Evolutionary conservation across 139 green algal genomes (phyloP).

Genomic region (Coelastrella sp.): DNA sequence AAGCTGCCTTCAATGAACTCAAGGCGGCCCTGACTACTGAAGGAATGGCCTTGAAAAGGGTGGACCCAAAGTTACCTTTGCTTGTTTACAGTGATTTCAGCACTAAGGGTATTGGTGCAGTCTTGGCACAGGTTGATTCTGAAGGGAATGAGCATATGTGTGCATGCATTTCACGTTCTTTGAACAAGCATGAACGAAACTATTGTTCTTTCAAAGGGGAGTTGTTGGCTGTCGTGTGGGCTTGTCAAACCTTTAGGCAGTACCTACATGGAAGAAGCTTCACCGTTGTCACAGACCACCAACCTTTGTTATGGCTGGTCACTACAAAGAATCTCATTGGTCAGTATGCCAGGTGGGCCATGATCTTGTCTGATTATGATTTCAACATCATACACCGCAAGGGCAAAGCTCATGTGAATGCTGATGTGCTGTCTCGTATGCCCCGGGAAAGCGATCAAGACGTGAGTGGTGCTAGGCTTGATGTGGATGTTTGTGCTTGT

Average conservation of each 20-base stretch:
- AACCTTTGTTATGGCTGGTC: conserved; percentile 32
- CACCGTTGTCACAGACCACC: conserved; percentile 46
- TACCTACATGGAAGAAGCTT: conserved; percentile 50
- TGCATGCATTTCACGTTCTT: conserved; percentile 49
- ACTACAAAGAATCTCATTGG: conserved; percentile 1
- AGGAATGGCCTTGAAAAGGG: not conserved
- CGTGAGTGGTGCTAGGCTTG: not conserved
- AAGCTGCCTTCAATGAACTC: not conserved
- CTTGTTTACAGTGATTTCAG: conserved; percentile 48
- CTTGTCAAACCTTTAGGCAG: conserved; percentile 18
- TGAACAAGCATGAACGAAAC: conserved; percentile 55
- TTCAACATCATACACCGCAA: conserved; percentile 32
- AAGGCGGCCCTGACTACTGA: not conserved
- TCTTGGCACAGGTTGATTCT: conserved; percentile 54
- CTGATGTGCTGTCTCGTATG: conserved; percentile 36
- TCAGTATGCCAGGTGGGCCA: conserved; percentile 38
- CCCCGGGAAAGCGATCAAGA: not conserved
- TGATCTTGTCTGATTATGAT: conserved; percentile 46
- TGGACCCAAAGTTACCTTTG: not conserved
- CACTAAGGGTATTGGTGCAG: conserved; percentile 45
- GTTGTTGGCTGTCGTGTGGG: conserved; percentile 35
- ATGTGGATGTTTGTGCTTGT: not conserved
- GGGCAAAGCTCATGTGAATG: conserved; percentile 26
- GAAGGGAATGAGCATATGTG: conserved; percentile 48
- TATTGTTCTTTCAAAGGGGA: conserved; percentile 53